Evolutionary conservation across 1,284 basidiomycete genomes (phyloP), one percentile per base, ranked within the genome.

Genomic region (Ustilago bromivora): DNA sequence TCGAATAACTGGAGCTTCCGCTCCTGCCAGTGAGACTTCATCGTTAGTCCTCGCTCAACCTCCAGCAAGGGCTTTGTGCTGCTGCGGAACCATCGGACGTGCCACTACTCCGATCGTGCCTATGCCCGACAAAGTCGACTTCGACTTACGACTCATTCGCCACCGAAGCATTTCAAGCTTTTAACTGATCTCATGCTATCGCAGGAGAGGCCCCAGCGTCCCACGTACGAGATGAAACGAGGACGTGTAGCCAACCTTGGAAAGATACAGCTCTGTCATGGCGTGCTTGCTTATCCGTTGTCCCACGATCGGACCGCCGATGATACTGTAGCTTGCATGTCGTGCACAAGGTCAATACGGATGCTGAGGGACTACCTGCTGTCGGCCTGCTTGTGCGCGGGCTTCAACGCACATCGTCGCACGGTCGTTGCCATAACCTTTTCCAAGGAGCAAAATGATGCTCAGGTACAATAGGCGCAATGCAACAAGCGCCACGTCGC

Each of bases 181-280:
- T 35, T 23, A 12, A 11, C 28, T 36, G 23, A 58, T 32, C 57
- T 49, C n/a, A 47, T 49, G 7, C 23, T 36, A 15, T 19, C 15
- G 9, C 41, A 7, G 43, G 32, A 32, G 6, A 34, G 43, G 46
- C 12, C 2, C 11, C 41, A 36, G 41, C 17, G 32, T 46, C 46
- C 57, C 17, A n/a, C 17, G 10, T 17, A 28, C 28, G 28, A 58
- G 23, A 58, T 58, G 57, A 58, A 49, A 49, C 46, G 46, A 46
- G 57, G 57, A 57, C 56, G 38, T 46, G 56, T 19, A 17, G 31
- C 28, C 49, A 15, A 28, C 11, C n/a, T 46, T 46, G 43, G n/a
- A 17, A 19, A 46, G 43, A 46, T 19, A 19, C 11, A 46, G 43
- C 43, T 15, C 7, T 15, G 9, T 46, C 43, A 3, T 41, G 17